Evolutionary conservation across 345 rosid species (phyloP).

Genomic region (Fremontodendron californicum): DNA sequence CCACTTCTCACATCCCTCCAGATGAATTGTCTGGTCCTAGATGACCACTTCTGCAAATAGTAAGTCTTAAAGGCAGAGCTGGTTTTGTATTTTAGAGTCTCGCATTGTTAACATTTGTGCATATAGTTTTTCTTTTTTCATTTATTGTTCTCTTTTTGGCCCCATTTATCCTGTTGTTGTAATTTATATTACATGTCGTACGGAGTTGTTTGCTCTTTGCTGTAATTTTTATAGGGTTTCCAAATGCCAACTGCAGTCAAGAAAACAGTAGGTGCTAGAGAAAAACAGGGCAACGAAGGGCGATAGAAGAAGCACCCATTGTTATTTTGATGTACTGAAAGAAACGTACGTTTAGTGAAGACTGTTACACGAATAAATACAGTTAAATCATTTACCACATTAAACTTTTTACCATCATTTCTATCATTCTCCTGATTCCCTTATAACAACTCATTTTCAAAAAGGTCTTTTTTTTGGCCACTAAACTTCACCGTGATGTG

Average conservation of each 20-base stretch:
- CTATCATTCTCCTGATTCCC: neutral
- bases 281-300: conserved; percentile 2
- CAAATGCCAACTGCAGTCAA: neutral
- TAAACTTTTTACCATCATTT: neutral
- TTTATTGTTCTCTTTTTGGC: neutral
- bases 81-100: conserved; percentile 21
- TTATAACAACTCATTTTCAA: neutral
- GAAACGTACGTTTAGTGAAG: conserved; percentile 13
- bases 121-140: conserved; percentile 23
- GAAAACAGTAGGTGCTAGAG: conserved; percentile 26
- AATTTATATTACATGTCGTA: conserved; percentile 9
- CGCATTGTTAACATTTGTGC: conserved; percentile 27
- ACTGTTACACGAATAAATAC: conserved; percentile 28
- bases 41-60: conserved; percentile 29
- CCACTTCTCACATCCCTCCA: conserved; percentile 54
- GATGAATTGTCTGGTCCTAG: conserved; percentile 86
- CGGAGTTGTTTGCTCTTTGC: conserved; percentile 6
- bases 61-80: neutral
- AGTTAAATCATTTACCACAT: too few relatives aligned
- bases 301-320: conserved; percentile 2
- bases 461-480: neutral
- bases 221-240: conserved; percentile 33
- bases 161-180: neutral
- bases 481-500: too few relatives aligned
- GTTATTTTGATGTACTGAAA: conserved; percentile 25